A percentile compares a stretch with the other conserved stretches of the same genome.
Evolutionary conservation across 73 alveolate genomes (phyloP).

Genomic region (Paramecium pentaurelia): DNA sequence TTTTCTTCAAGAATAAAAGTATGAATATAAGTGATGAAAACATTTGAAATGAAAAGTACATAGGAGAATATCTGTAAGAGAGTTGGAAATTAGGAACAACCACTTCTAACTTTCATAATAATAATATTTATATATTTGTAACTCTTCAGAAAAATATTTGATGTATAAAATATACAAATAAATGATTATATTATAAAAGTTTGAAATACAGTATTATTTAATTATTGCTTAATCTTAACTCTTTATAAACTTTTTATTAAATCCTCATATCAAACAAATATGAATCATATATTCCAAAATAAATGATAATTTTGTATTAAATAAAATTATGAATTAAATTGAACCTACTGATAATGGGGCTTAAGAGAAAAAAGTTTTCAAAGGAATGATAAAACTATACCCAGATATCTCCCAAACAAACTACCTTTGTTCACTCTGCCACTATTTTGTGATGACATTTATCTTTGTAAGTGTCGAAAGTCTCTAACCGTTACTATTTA

Average conservation of each 20-base stretch:
- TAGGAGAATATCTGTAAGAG: neutral
- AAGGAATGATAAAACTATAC: neutral
- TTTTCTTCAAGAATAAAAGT: neutral
- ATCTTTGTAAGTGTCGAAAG: constrained; percentile 42
- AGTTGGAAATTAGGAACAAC: neutral
- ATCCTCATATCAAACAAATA: neutral
- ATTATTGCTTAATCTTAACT: too few relatives aligned
- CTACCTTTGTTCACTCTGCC: constrained; percentile 16
- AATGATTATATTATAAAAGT: too few relatives aligned
- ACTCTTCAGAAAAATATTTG: neutral
- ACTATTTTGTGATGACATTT: constrained; percentile 35
- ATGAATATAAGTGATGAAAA: neutral
- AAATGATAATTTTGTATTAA: neutral
- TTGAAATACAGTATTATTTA: too few relatives aligned
- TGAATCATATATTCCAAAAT: neutral
- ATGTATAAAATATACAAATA: neutral
- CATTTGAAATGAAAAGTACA: neutral
- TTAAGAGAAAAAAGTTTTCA: neutral
- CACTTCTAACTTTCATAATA: neutral
- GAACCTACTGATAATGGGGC: neutral
- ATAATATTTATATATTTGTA: neutral
- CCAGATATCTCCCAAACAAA: constrained; percentile 2
- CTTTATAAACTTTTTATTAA: too few relatives aligned
- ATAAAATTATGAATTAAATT: neutral
- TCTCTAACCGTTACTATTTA: constrained; percentile 5